phyloP scores from a whole-genome alignment of 768 basidiomycete species.

The Trametes elegans region DNA sequence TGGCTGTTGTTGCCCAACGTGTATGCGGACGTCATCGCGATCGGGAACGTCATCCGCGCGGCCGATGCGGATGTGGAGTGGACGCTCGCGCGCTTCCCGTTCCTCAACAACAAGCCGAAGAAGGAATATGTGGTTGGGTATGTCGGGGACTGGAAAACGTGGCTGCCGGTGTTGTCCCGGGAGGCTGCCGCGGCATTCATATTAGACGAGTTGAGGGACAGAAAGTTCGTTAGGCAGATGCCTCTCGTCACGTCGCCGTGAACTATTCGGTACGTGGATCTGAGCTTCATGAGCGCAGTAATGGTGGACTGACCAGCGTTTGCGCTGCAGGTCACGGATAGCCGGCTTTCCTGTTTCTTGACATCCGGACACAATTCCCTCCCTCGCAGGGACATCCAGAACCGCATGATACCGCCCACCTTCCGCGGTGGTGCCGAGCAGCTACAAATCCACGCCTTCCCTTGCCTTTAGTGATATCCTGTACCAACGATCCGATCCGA shows the following conservation, averaged over 20 bases:
- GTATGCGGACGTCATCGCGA: slow-evolving; percentile 67
- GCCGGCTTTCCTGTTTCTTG: too few species aligned
- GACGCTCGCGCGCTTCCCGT: slow-evolving; percentile 69
- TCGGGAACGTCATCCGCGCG: slow-evolving; percentile 53
- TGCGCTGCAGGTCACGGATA: too few species aligned
- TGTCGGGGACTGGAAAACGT: slow-evolving; percentile 59
- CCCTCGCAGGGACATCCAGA: background rate
- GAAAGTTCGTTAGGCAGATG: slow-evolving; percentile 55
- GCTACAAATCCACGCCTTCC: background rate
- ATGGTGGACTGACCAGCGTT: too few species aligned
- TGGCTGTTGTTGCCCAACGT: slow-evolving; percentile 47
- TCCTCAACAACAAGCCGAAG: slow-evolving; percentile 49
- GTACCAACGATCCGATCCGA: too few species aligned
- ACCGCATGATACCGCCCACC: background rate
- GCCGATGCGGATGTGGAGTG: slow-evolving; percentile 53
- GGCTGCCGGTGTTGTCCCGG: slow-evolving; percentile 50
- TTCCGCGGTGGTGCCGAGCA: background rate
- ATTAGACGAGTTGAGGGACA: slow-evolving; percentile 52
- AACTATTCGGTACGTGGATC: too few species aligned
- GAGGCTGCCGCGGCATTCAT: slow-evolving; percentile 61
- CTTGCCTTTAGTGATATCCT: too few species aligned
- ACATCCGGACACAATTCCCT: too few species aligned
- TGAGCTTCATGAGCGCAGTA: too few species aligned
- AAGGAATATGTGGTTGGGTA: slow-evolving; percentile 58
- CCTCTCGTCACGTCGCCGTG: slow-evolving; percentile 38